Evolutionary conservation across 192 early-diverging fungal genomes (phyloP), one percentile per base, ranked within the genome.

Genomic region (Entomortierella beljakovae): DNA sequence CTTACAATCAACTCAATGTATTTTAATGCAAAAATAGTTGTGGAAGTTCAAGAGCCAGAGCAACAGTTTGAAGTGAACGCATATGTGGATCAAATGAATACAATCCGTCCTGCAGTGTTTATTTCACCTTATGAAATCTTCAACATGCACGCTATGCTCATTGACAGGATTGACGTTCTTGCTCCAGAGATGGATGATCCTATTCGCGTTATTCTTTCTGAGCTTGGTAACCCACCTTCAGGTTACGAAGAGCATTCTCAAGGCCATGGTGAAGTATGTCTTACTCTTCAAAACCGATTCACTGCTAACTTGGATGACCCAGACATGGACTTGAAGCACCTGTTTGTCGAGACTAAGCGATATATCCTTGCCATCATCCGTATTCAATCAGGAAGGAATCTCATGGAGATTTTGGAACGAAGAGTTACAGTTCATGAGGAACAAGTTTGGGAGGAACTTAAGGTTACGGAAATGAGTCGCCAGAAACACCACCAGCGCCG

Each of bases 61-160:
- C 89, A 91, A 32, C 89, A 94, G 66, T 98, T 96, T 81, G 88
- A 93, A 23, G 95, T 99, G 43, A 94, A 98, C 83, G 93, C 93
- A 80, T 97, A 92, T 74, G 86, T 90, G 6, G 97, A 98, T 49
- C 82, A 90, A 68, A 88, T 86, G 15, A 87, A 83, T 55, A 93
- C 92, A 16, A 86, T 93, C 67, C 95, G 95, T 67, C 95, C 95
- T 15, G 87, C 87, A 3, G 92, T 99, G 37, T 93, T 94, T 72
- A 97, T 99, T 64, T 91, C 93, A 4, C 93, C 96, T 11, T 85
- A 89, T 54, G 97, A 99, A 85, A 92, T 99, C 58, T 95, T 93
- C 69, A 89, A 92, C 26, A 91, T 97, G 64, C 98, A 99, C 79
- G 86, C 86, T 56, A 89, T 91, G 57, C 68, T 99, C 6, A 80